These are phyloP conservation scores for Phytophthora pistaciae DNA, from an alignment of 352 stramenopile species.

Conservation along the genomic window DNA sequence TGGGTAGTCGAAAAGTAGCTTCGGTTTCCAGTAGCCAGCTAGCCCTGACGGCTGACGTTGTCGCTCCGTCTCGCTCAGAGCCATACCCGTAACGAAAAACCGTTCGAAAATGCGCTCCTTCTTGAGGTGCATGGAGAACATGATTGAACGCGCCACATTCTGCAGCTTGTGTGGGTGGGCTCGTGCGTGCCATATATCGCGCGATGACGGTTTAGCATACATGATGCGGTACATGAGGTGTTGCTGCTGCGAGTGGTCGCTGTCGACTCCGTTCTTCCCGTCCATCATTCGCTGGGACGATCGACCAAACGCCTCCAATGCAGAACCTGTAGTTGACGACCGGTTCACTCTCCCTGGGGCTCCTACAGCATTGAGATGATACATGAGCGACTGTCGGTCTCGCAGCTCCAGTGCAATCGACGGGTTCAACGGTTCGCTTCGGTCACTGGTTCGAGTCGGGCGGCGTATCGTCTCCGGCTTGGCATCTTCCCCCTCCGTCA, in stretches of 20 bases:
- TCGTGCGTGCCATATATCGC: conserved; percentile 70
- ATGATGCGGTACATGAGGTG: conserved; percentile 84
- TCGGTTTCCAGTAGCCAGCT: conserved; percentile 75
- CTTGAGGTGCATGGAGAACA: conserved; percentile 85
- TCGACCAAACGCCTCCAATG: conserved; percentile 34
- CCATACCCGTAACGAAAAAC: conserved; percentile 76
- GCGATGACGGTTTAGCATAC: conserved; percentile 69
- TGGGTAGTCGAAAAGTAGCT: conserved; percentile 77
- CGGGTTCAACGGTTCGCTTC: conserved; percentile 15
- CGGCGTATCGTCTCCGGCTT: conserved; percentile 10
- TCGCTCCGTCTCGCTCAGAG: conserved; percentile 44
- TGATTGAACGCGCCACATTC: conserved; percentile 73
- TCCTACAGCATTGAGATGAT: conserved; percentile 28
- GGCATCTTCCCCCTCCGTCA: conserved; percentile 16
- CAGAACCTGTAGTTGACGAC: conserved; percentile 68
- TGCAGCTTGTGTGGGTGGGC: conserved; percentile 57
- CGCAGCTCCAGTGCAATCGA: conserved; percentile 34
- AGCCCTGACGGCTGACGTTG: conserved; percentile 41
- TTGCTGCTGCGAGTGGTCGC: conserved; percentile 47
- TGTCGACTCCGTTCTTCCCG: conserved; percentile 27
- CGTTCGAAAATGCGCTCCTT: conserved; percentile 87
- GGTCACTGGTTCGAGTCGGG: conserved; percentile 1
- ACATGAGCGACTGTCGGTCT: conserved; percentile 44
- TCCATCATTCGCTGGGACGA: conserved; percentile 33
- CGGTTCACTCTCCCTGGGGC: conserved; percentile 48